These are phyloP conservation scores for Fusarium brachygibbosum DNA, from an alignment of 2,329 filamentous ascomycete genomes.

Conservation along the genomic window DNA sequence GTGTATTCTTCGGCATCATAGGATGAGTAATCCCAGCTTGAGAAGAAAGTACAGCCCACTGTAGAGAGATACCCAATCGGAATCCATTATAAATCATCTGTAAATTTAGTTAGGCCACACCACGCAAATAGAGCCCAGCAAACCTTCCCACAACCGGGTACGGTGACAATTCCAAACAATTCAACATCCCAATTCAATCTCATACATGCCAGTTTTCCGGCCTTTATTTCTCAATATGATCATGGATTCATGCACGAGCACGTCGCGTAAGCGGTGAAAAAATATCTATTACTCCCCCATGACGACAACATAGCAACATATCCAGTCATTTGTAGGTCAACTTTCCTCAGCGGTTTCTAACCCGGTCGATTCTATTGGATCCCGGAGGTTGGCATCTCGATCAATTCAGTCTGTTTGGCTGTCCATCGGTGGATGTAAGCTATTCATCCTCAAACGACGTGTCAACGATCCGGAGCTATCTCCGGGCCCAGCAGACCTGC, in stretches of 20 bases:
- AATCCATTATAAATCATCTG: too few relatives aligned
- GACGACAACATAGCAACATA: constrained; percentile 9
- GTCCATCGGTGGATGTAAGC: background rate
- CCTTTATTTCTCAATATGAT: background rate
- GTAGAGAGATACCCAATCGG: too few relatives aligned
- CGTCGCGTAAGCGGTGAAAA: background rate
- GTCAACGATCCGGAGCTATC: constrained; percentile 5
- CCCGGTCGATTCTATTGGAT: background rate
- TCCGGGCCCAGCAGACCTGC: background rate
- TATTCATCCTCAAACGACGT: background rate
- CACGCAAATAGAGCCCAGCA: background rate
- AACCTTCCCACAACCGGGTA: too few relatives aligned
- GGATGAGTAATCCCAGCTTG: background rate
- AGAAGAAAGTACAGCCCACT: background rate
- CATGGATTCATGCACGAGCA: background rate
- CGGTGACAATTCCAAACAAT: background rate
- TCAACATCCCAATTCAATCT: background rate
- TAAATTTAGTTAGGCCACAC: background rate
- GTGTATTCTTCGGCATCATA: background rate
- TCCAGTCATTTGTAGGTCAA: background rate
- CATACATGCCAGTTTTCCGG: too few relatives aligned
- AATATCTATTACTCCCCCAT: constrained; percentile 1
- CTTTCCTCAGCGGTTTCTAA: background rate
- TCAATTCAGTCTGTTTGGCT: background rate
- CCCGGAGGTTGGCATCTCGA: background rate